phyloP scores from a whole-genome alignment of 257 asterid genomes.

The Solanum piurae region DNA sequence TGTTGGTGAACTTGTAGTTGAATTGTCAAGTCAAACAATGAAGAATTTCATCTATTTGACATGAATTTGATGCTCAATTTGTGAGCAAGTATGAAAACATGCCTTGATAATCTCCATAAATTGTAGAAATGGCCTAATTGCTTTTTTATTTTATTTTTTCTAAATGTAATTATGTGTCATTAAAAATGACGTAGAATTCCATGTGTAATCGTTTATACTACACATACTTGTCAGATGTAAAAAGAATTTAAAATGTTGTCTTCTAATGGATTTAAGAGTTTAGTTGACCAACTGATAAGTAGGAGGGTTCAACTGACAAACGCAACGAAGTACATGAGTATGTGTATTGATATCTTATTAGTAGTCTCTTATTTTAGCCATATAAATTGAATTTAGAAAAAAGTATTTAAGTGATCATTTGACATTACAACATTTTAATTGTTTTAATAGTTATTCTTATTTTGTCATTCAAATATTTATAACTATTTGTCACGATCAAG shows the following conservation, averaged over 20 bases:
- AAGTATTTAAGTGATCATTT: neutral
- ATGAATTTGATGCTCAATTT: neutral
- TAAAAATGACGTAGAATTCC: neutral
- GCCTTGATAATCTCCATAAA: neutral
- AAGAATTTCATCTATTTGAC: neutral
- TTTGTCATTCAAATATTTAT: neutral
- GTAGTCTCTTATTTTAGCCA: neutral
- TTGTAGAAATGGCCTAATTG: neutral
- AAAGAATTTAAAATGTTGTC: neutral
- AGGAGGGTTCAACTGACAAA: neutral
- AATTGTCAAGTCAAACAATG: neutral
- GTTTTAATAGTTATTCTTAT: neutral
- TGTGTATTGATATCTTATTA: neutral
- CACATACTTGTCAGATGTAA: neutral
- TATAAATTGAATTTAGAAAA: neutral
- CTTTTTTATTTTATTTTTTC: too few species aligned
- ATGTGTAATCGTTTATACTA: neutral
- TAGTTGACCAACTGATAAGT: neutral
- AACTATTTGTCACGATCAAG: neutral
- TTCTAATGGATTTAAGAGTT: neutral
- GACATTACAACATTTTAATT: neutral
- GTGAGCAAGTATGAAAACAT: neutral
- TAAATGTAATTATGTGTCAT: neutral
- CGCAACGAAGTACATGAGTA: neutral
- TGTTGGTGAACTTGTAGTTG: neutral